Base-by-base conservation (phyloP, 2,329 filamentous ascomycete species). In the Blumeria graminis region DNA sequence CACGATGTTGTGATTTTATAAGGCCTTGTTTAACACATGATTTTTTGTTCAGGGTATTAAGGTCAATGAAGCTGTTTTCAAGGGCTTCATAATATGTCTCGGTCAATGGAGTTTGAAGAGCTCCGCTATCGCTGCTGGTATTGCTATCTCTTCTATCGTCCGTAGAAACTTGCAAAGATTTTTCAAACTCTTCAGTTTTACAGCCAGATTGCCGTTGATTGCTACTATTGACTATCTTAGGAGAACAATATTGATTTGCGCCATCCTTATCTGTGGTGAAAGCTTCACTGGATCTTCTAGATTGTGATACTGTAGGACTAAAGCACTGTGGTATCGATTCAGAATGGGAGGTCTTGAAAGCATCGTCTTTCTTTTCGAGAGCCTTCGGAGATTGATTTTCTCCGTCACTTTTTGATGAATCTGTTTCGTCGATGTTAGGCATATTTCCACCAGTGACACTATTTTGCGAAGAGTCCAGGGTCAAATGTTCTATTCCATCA, bases 81-180 rank as follows among this genome's bases (percentile, higher is more conserved):
- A 63, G 66, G 10, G 65, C 65, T 36, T 66, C 65, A 55, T 65
- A 65, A 6, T 64, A 63, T 41, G 66, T 63, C 43, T 67, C 65
- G 10, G 65, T 66, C 1, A 61, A 52, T 13, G 64, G 62, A 6
- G 63, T 64, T 18, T 58, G 59, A 11, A 65, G 54, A 11, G 63
- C 61, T 39, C 61, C 58, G 1, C 58, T 55, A 53, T 56, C 57
- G 38, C 62, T 60, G 9, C 58, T 14, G 18, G 18, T 14, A 43
- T 14, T n/a, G 14, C 18, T 14, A 43, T 8, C 18, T 62, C 36
- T 43, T 43, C 6, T 43, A 9, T n/a, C 18, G 18, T 43, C 39
- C 4, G 22, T 28, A n/a, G 39, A 43, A 43, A 43, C 18, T 43
- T 16, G 14, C 1, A 16, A 1, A 13, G 10, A 43, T 6, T 43